A percentile compares a stretch with the other conserved stretches of the same genome.
phyloP scores from a whole-genome alignment of 2,329 filamentous ascomycete species.

The Pseudogymnoascus sp. region DNA sequence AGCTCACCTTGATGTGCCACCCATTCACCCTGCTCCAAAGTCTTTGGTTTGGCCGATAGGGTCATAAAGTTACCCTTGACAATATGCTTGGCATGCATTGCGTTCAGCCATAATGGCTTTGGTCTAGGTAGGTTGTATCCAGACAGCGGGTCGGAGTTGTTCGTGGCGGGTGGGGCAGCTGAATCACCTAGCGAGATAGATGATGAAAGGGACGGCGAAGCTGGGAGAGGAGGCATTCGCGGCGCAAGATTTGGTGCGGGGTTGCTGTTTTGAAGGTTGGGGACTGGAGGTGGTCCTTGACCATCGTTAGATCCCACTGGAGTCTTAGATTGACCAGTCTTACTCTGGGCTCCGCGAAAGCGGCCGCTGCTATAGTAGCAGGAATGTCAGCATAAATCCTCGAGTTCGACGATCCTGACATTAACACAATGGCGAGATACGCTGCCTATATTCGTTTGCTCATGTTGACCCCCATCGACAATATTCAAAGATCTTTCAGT shows the following conservation, averaged over 20 bases:
- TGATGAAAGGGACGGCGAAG: conserved; percentile 55
- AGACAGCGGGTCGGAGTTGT: conserved; percentile 48
- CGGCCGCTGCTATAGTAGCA: conserved; percentile 43
- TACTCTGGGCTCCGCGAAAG: conserved; percentile 47
- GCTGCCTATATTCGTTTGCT: background rate
- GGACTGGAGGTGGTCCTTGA: conserved; percentile 39
- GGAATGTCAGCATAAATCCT: conserved; percentile 18
- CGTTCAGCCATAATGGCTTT: conserved; percentile 66
- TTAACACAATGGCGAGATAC: background rate
- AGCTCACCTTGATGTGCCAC: conserved; percentile 80
- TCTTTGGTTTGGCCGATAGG: conserved; percentile 82
- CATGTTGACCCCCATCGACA: background rate
- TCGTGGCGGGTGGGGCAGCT: conserved; percentile 18
- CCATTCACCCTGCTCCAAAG: conserved; percentile 92
- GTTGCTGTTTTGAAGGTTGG: conserved; percentile 39
- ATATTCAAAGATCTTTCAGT: background rate
- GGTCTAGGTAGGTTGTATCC: conserved; percentile 57
- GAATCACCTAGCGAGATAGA: conserved; percentile 61
- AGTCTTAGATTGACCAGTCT: conserved; percentile 44
- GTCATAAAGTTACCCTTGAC: conserved; percentile 98
- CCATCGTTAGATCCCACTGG: conserved; percentile 39
- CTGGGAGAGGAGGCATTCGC: conserved; percentile 52
- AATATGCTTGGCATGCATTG: conserved; percentile 71
- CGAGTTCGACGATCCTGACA: background rate
- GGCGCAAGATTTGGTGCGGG: conserved; percentile 45